Conservation (phyloP, 805 yeast species). For the Saccharomycopsis synnaedendra region DNA sequence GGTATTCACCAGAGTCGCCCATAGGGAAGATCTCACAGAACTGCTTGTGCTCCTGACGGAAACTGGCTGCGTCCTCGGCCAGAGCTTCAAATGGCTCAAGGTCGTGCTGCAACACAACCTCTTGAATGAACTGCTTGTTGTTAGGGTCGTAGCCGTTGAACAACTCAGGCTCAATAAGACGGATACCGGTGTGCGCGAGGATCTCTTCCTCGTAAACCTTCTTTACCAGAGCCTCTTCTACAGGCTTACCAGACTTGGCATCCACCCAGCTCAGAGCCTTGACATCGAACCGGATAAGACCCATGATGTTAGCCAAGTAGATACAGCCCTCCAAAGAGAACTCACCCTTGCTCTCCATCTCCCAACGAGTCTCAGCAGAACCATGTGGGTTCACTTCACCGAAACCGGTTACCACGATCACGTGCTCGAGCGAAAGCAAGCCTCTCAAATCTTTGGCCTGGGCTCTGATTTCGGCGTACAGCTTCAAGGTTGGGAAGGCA, state of each 20-base stretch:
- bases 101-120: conserved; percentile 92
- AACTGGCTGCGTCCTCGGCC: conserved; percentile 90
- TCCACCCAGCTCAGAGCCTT: conserved; percentile 97
- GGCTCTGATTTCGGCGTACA: conserved; percentile 61
- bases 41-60: conserved; percentile 88
- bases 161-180: conserved; percentile 92
- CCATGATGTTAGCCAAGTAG: conserved; percentile 99
- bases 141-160: conserved; percentile 92
- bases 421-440: conserved; percentile 81
- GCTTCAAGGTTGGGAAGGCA: conserved; percentile 81
- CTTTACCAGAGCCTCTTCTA: conserved; percentile 91
- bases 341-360: conserved; percentile 92
- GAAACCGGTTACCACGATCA: conserved; percentile 94
- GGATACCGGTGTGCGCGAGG: conserved; percentile 90
- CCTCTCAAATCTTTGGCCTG: conserved; percentile 68
- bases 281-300: conserved; percentile 67
- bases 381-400: conserved; percentile 99
- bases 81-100: conserved; percentile 93
- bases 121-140: conserved; percentile 88
- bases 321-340: conserved; percentile 96
- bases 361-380: conserved; percentile 98
- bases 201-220: conserved; percentile 81
- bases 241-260: conserved; percentile 83
- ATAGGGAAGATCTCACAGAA: conserved; percentile 85
- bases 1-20: conserved; percentile 83